Evolutionary conservation across 306 rosid species (phyloP).

Genomic region (Arachis stenosperma): DNA sequence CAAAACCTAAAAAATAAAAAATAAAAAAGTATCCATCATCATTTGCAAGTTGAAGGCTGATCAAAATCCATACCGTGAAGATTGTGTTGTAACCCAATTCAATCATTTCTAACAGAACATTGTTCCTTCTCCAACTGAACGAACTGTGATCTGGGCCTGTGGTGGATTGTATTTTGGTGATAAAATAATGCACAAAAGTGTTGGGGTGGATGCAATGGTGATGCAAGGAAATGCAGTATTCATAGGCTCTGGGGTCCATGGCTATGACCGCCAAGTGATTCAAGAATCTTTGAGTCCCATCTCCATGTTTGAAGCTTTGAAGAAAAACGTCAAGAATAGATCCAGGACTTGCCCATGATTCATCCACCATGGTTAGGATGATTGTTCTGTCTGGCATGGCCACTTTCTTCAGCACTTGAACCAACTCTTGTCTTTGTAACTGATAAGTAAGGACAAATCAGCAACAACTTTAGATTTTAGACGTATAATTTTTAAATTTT

Average conservation of each 20-base stretch:
- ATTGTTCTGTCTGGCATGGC: constrained; percentile 51
- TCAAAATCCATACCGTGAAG: constrained; percentile 48
- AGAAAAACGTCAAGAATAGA: constrained; percentile 62
- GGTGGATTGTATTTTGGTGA: constrained; percentile 23
- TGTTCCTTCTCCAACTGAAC: constrained; percentile 42
- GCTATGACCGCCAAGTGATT: constrained; percentile 57
- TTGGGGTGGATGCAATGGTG: constrained; percentile 57
- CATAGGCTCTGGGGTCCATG: constrained; percentile 46
- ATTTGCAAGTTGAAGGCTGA: neutral
- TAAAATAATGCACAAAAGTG: constrained; percentile 35
- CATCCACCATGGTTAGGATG: constrained; percentile 57
- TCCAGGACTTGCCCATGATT: constrained; percentile 55
- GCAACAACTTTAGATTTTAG: too few species aligned
- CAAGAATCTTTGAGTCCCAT: constrained; percentile 51
- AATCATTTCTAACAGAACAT: constrained; percentile 43
- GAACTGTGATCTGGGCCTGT: neutral
- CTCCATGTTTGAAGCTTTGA: constrained; percentile 49
- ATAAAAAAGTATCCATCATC: neutral
- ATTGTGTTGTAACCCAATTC: constrained; percentile 57
- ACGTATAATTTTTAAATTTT: too few species aligned
- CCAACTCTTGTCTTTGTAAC: constrained; percentile 36
- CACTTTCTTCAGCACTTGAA: constrained; percentile 45
- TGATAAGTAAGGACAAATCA: constrained; percentile 15
- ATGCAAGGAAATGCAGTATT: constrained; percentile 50
- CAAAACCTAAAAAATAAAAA: too few species aligned